Evolutionary conservation across 2,329 filamentous ascomycete genomes (phyloP).

Genomic region (Hymenoscyphus repandus): DNA sequence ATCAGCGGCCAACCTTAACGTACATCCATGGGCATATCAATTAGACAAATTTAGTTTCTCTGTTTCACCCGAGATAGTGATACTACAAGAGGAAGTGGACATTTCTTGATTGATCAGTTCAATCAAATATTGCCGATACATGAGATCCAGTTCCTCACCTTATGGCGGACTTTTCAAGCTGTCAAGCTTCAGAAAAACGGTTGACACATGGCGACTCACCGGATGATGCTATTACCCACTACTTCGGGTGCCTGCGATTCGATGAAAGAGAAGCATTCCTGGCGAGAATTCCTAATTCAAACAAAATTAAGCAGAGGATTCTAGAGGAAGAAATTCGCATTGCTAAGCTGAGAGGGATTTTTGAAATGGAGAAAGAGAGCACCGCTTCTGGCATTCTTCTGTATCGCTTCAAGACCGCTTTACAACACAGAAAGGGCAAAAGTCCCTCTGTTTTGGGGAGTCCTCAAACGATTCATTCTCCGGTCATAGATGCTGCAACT

Average conservation of each 20-base stretch:
- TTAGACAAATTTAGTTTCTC: no score
- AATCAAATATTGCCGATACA: not conserved
- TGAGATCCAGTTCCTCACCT: not conserved
- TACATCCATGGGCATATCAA: no score
- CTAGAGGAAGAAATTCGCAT: not conserved
- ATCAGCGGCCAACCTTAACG: no score
- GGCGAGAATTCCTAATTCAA: not conserved
- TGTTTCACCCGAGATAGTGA: no score
- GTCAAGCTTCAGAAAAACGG: not conserved
- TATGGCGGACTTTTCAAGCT: not conserved
- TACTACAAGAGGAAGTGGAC: no score
- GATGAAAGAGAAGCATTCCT: not conserved
- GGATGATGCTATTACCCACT: conserved; percentile 3
- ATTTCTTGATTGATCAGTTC: not conserved
- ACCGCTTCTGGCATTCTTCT: conserved; percentile 2
- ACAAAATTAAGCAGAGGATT: not conserved
- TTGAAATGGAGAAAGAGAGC: not conserved
- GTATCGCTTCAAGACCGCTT: not conserved
- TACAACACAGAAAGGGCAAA: not conserved
- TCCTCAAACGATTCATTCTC: not conserved
- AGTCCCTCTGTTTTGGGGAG: not conserved
- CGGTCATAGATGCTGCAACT: not conserved
- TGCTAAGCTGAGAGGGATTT: not conserved
- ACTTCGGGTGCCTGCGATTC: conserved; percentile 3
- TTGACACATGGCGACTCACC: conserved; percentile 1